Base-by-base conservation (phyloP, 441 rosid genomes). In the Euphorbia celastroides region DNA sequence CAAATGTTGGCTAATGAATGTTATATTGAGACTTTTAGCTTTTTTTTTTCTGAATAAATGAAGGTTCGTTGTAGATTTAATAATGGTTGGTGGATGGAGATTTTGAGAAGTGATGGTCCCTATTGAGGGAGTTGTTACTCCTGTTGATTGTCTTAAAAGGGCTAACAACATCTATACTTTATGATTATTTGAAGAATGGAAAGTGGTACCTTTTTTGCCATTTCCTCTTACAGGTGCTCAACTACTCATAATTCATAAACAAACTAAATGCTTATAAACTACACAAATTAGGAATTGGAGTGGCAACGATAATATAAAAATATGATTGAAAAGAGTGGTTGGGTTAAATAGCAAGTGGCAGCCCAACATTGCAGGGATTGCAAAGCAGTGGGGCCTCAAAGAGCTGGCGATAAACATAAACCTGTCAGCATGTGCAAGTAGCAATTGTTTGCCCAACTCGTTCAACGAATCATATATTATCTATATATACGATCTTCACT, bases 221-320 rank as follows among this genome's bases (percentile, higher is more conserved):
- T 44, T 14, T 44, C 50, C 50, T 7, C 50, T 44, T 9, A 44
- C 12, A 9, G 12, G 12, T 9, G 12, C 3, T n/a, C n/a, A n/a
- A n/a, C n/a, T 3, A 38, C 44, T 1, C 3, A 9, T 38, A 38
- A 38, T 3, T 44, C n/a, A 36, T 36, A 65, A 65, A 54, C 62
- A 7, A 22, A 56, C 54, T 61, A 6, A 27, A 38, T 66, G 70
- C 70, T 56, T 66, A 38, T 9, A 27, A 27, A 41, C 16, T 55
- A 66, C 56, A n/a, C 44, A 57, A 66, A 38, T 44, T 1, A 44
- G 50, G 17, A 2, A 44, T 1, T 14, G 38, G 6, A 44, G n/a
- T 20, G 31, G 10, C 7, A 7, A 25, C 36, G 32, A 32, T 32
- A 34, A 64, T 50, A 36, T 65, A 65, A 11, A 44, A 12, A 14